Percentiles rank a stretch among this genome's conserved stretches.
Evolutionary conservation across 192 early-diverging fungal genomes (phyloP).

Genomic region (Spizellomyces sp.): DNA sequence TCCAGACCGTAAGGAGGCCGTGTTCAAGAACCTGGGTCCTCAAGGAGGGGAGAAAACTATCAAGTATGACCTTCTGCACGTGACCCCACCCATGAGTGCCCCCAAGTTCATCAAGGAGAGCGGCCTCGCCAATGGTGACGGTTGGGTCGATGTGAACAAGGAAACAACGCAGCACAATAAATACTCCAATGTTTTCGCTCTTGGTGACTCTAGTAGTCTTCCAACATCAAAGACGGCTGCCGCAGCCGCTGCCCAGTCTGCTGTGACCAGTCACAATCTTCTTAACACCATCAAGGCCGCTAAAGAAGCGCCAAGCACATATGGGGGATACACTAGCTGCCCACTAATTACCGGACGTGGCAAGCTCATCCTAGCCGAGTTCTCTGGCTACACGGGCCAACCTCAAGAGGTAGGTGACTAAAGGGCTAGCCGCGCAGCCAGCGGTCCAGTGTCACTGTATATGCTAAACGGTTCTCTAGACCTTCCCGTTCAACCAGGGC

Average conservation of each 20-base stretch:
- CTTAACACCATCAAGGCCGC: constrained; percentile 57
- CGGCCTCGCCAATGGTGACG: constrained; percentile 71
- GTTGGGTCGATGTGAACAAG: constrained; percentile 82
- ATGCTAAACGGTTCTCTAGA: constrained; percentile 54
- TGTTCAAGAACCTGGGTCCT: constrained; percentile 54
- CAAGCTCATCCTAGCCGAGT: constrained; percentile 84
- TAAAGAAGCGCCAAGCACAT: constrained; percentile 47
- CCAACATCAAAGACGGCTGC: constrained; percentile 92
- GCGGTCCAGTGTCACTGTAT: background rate
- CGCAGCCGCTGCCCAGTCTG: constrained; percentile 81
- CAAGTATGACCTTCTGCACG: constrained; percentile 83
- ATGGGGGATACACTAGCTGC: constrained; percentile 84
- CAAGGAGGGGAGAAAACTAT: constrained; percentile 58
- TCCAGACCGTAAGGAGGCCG: constrained; percentile 65
- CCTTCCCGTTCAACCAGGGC: constrained; percentile 83
- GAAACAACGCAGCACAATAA: constrained; percentile 77
- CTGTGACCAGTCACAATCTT: constrained; percentile 75
- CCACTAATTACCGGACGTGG: constrained; percentile 81
- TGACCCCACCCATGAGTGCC: constrained; percentile 81
- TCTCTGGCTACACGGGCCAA: constrained; percentile 43
- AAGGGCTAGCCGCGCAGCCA: background rate
- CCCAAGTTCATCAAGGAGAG: constrained; percentile 72
- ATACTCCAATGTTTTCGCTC: constrained; percentile 76
- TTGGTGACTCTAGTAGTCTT: constrained; percentile 81
- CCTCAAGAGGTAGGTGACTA: background rate